Base-by-base conservation (phyloP, 768 basidiomycete genomes). In the Rhizopogon vinicolor region DNA sequence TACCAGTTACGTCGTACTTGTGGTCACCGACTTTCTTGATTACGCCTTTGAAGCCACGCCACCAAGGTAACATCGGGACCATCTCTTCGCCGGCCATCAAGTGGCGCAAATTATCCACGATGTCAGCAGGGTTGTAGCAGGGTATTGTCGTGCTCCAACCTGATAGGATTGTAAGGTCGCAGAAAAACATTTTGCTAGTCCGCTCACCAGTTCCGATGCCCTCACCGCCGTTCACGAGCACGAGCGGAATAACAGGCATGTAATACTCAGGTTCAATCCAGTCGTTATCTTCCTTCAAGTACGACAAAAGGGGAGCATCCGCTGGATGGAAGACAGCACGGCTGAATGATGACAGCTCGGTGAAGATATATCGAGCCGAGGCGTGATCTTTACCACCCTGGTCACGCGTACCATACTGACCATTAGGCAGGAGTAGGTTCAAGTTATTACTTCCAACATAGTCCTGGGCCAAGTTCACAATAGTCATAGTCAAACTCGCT, bases 71-170 rank as follows among this genome's bases (percentile, higher is more conserved):
- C 91, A 99, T 98, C 0, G 85, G 80, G 13, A 86, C 83, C 60
- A 87, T 66, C 59, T 92, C 91, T 72, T 97, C 89, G 41, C 82
- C 88, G 2, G 79, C 78, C 91, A 98, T 95, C 60, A 94, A 73
- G 6, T 90, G 79, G 13, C 90, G 86, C 35, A 99, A 72, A 68
- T 98, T 98, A 19, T 77, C 79, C 13, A 98, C 89, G 53, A 99
- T 89, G 53, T 98, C 96, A 13, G 71, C 72, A 0, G 97, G 97
- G 65, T 98, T 98, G 76, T 86, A 98, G 63, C 87, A 88, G 2
- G 97, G 97, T 51, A 99, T 77, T 41, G 72, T 84, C 1, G 97
- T 98, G 66, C 93, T 95, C 96, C 97, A 99, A 60, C 96, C 93
- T 93, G 56, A 22, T 31, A 39, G 9, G 53, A 18, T 2, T 18